A percentile compares a stretch with the other conserved stretches of the same genome.
Evolutionary conservation across 257 asterid species (phyloP).

Genomic region (Handroanthus guayacan): DNA sequence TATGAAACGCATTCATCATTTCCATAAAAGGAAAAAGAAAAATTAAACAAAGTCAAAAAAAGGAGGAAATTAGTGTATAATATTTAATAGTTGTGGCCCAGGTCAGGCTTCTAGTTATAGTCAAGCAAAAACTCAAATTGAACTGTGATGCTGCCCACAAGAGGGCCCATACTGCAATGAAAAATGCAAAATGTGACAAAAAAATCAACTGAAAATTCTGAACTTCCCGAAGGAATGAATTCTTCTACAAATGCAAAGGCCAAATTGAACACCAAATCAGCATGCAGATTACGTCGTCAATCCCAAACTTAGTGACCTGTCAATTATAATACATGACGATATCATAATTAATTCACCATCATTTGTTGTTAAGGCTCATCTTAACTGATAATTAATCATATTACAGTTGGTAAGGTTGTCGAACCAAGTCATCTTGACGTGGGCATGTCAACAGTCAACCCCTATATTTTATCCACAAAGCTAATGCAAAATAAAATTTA

Average conservation of each 20-base stretch:
- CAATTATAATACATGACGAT: conserved; percentile 20
- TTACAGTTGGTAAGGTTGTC: conserved; percentile 9
- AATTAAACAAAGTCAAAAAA: too few relatives aligned
- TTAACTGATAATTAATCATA: conserved; percentile 11
- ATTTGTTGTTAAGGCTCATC: neutral
- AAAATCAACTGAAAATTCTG: neutral
- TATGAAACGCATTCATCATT: too few relatives aligned
- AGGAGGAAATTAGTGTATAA: too few relatives aligned
- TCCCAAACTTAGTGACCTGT: conserved; percentile 30
- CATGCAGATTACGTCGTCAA: conserved; percentile 39
- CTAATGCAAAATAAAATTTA: neutral
- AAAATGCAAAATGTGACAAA: neutral
- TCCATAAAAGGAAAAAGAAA: too few relatives aligned
- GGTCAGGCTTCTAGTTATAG: conserved; percentile 9
- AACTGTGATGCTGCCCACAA: conserved; percentile 17
- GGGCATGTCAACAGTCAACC: conserved; percentile 13
- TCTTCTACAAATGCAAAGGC: conserved; percentile 28
- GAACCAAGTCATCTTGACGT: conserved; percentile 34
- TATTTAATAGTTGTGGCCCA: neutral
- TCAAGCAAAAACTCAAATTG: conserved; percentile 33
- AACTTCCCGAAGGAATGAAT: conserved; percentile 7
- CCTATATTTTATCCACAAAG: neutral
- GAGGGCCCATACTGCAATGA: neutral
- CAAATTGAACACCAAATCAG: conserved; percentile 33
- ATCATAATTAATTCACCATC: conserved; percentile 17